phyloP scores from a whole-genome alignment of 148 eudicot genomes.

The Chenopodium album region DNA sequence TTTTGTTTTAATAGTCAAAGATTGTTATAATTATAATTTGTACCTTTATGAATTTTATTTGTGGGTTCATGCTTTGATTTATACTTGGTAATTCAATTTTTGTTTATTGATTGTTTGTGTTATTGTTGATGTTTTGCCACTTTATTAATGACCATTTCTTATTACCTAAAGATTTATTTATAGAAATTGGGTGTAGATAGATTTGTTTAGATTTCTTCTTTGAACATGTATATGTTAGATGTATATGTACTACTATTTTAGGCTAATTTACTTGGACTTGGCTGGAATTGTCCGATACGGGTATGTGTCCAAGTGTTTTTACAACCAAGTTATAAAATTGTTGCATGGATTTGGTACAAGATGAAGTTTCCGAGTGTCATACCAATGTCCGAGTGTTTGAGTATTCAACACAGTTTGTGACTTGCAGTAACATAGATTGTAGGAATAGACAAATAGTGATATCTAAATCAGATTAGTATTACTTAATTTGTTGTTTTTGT shows the following conservation, averaged over 20 bases:
- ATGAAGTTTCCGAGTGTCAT: too few species aligned
- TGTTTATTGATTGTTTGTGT: neutral
- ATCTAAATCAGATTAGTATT: neutral
- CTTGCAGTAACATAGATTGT: too few species aligned
- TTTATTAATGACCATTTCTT: neutral
- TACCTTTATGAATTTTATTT: neutral
- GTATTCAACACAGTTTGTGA: too few species aligned
- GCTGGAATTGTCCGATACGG: too few species aligned
- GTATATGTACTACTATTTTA: too few species aligned
- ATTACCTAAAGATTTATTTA: neutral
- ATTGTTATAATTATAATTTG: neutral
- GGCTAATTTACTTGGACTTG: too few species aligned
- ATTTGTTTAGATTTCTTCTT: neutral
- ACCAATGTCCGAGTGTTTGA: too few species aligned
- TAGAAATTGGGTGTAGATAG: neutral
- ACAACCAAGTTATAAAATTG: too few species aligned
- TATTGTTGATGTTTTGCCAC: neutral
- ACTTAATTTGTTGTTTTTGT: neutral
- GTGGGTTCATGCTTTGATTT: neutral
- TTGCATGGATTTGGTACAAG: too few species aligned
- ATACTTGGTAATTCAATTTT: neutral
- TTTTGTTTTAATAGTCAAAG: neutral
- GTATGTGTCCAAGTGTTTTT: too few species aligned
- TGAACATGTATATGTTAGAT: neutral
- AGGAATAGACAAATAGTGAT: too few species aligned